These are phyloP conservation scores for Candida tropicalis DNA, from an alignment of 1,139 yeast genomes.

Conservation along the genomic window DNA sequence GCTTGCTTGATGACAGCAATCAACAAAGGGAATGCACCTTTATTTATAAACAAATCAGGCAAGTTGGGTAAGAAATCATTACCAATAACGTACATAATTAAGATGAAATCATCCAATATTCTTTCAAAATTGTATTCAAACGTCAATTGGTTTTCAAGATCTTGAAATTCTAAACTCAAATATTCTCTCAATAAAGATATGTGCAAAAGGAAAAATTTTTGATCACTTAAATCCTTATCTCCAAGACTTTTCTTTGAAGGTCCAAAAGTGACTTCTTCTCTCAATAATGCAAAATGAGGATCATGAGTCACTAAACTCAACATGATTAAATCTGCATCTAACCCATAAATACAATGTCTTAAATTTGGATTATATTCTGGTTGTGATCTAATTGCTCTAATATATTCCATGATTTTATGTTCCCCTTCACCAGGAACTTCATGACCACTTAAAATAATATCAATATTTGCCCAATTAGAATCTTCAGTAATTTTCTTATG, in stretches of 20 bases:
- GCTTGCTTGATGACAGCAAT: slow-evolving; percentile 86
- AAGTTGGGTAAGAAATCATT: slow-evolving; percentile 98
- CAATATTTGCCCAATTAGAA: slow-evolving; percentile 85
- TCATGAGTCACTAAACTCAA: slow-evolving; percentile 96
- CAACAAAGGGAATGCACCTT: slow-evolving; percentile 93
- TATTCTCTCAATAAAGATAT: slow-evolving; percentile 88
- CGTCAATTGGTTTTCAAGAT: slow-evolving; percentile 59
- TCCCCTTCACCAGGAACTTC: slow-evolving; percentile 99
- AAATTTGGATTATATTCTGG: slow-evolving; percentile 80
- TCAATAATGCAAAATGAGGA: slow-evolving; percentile 89
- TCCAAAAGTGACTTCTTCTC: slow-evolving; percentile 97
- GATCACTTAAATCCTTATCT: slow-evolving; percentile 65
- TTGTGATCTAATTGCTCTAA: slow-evolving; percentile 78
- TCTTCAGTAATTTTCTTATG: slow-evolving; percentile 90
- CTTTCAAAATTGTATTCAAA: slow-evolving; percentile 88
- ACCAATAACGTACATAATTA: slow-evolving; percentile 93
- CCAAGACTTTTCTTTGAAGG: slow-evolving; percentile 43
- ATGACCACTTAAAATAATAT: slow-evolving; percentile 89
- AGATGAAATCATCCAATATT: slow-evolving; percentile 87
- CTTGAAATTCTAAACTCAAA: slow-evolving; percentile 80
- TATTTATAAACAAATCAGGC: slow-evolving; percentile 90
- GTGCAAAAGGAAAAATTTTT: slow-evolving; percentile 81
- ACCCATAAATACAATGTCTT: slow-evolving; percentile 94
- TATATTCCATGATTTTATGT: slow-evolving; percentile 95
- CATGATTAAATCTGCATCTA: slow-evolving; percentile 97